Conservation (phyloP, 352 stramenopile species). For the Globisporangium apiculatum region DNA sequence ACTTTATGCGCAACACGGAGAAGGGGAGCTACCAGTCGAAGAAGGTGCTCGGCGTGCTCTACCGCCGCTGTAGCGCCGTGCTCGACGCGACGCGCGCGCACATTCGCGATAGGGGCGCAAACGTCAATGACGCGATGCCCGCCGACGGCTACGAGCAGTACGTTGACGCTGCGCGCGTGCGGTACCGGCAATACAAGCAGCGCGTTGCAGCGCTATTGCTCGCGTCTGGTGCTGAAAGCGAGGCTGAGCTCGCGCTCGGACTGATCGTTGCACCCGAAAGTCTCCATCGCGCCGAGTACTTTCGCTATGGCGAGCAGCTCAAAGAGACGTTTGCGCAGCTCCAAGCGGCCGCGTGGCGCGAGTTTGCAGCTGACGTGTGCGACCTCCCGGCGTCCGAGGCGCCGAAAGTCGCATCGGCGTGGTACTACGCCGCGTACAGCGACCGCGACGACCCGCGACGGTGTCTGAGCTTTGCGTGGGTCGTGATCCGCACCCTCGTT, state of each 20-base stretch:
- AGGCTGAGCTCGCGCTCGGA: constrained; percentile 65
- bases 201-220: constrained; percentile 39
- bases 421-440: constrained; percentile 57
- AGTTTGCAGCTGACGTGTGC: constrained; percentile 34
- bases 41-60: constrained; percentile 73
- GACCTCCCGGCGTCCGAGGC: constrained; percentile 14
- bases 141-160: constrained; percentile 43
- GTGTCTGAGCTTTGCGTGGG: constrained; percentile 68
- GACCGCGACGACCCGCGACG: constrained; percentile 25
- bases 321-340: constrained; percentile 54
- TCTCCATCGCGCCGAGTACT: constrained; percentile 67
- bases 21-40: constrained; percentile 58
- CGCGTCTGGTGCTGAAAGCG: constrained; percentile 52
- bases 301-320: constrained; percentile 66
- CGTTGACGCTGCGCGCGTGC: constrained; percentile 20
- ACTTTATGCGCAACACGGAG: constrained; percentile 76
- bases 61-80: constrained; percentile 50
- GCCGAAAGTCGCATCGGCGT: constrained; percentile 49
- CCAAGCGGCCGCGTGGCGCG: constrained; percentile 32
- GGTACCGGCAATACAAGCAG: constrained; percentile 71
- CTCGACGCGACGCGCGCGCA: constrained; percentile 35
- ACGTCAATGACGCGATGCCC: constrained; percentile 50
- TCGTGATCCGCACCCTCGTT: constrained; percentile 48
- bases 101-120: constrained; percentile 2
- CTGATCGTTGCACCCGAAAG: constrained; percentile 59